Evolutionary conservation across 108 stramenopile species (phyloP).

Genomic region (Nitzschia inconspicua): DNA sequence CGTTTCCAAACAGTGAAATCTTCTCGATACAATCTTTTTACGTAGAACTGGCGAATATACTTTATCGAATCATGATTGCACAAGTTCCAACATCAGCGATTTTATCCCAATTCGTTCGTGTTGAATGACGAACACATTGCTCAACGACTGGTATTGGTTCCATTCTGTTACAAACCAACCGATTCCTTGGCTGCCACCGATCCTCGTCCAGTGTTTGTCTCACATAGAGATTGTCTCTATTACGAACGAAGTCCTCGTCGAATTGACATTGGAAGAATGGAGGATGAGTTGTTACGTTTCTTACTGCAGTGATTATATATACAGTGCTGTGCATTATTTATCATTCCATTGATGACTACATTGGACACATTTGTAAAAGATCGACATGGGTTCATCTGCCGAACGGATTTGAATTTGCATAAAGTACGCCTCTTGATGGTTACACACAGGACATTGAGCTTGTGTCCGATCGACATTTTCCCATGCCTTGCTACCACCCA

Average conservation of each 20-base stretch:
- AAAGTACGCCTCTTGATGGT: slow-evolving; percentile 92
- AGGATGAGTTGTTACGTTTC: too few relatives aligned
- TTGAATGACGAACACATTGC: slow-evolving; percentile 97
- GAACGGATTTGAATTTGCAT: slow-evolving; percentile 97
- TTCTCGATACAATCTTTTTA: too few relatives aligned
- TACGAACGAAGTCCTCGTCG: slow-evolving; percentile 81
- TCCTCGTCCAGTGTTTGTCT: slow-evolving; percentile 60
- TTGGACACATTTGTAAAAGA: slow-evolving; percentile 94
- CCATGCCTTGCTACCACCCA: slow-evolving; percentile 97
- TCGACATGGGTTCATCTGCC: slow-evolving; percentile 78
- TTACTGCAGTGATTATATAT: not conserved
- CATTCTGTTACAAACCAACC: slow-evolving; percentile 71
- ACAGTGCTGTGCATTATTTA: slow-evolving; percentile 43
- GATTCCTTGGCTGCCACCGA: slow-evolving; percentile 69
- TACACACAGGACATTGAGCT: slow-evolving; percentile 87
- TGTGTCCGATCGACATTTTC: slow-evolving; percentile 96
- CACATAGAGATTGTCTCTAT: slow-evolving; percentile 82
- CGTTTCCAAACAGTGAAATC: too few relatives aligned
- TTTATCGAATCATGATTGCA: slow-evolving; percentile 96
- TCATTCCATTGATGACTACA: slow-evolving; percentile 91
- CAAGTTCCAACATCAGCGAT: slow-evolving; percentile 94
- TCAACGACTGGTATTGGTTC: slow-evolving; percentile 95
- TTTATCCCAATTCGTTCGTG: slow-evolving; percentile 90
- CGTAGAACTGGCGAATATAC: slow-evolving; percentile 95
- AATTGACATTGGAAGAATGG: too few relatives aligned